Conservation (phyloP, 2,329 filamentous ascomycete genomes). For the Botrytis galanthina region DNA sequence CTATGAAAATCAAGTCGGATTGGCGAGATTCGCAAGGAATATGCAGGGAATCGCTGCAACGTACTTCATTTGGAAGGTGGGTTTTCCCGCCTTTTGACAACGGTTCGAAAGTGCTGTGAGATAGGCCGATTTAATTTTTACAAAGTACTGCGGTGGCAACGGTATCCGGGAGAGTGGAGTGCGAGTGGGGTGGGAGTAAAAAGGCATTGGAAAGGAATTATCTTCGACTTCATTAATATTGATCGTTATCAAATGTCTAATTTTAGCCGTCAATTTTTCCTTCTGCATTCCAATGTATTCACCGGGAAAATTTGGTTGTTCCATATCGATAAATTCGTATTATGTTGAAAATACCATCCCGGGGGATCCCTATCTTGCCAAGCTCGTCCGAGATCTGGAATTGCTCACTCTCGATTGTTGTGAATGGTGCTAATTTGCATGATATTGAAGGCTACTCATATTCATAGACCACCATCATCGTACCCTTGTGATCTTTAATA, state of each 20-base stretch:
- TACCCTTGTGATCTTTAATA: neutral
- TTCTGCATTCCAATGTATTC: neutral
- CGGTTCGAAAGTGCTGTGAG: neutral
- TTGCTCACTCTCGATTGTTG: neutral
- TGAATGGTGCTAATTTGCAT: neutral
- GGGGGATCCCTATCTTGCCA: neutral
- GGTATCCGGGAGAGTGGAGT: neutral
- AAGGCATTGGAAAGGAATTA: neutral
- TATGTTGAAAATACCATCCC: neutral
- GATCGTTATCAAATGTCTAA: neutral
- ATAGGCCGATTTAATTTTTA: neutral
- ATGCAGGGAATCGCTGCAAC: neutral
- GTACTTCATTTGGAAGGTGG: conserved; percentile 1
- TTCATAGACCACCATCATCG: neutral
- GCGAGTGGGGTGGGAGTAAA: neutral
- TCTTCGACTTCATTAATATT: neutral
- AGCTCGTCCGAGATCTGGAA: neutral
- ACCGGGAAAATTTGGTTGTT: neutral
- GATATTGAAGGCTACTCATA: neutral
- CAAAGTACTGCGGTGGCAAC: neutral
- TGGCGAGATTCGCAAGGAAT: neutral
- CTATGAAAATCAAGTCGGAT: neutral
- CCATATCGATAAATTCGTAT: neutral
- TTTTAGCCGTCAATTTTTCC: neutral
- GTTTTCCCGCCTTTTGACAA: neutral